Base-by-base conservation (phyloP, 1,284 basidiomycete genomes). In the Apiotrichum gracile region DNA sequence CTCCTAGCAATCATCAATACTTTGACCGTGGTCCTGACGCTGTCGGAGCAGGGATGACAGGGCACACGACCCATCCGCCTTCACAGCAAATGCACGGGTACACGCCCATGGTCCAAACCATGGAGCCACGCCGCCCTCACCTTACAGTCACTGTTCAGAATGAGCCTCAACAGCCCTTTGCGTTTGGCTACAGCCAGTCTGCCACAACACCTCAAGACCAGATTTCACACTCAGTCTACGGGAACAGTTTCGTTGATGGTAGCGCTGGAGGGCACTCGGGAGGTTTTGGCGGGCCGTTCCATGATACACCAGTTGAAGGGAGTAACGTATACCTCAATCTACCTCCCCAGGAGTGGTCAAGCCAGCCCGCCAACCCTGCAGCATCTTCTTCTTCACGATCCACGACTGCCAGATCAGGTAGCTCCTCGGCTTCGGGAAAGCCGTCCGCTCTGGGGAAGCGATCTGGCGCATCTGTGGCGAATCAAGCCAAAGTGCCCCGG, bases 401-500 rank as follows among this genome's bases (percentile, higher is more conserved):
- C n/a, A n/a, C n/a, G n/a, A n/a, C n/a, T n/a, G n/a, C n/a, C 12
- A 17, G 41, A 12, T 27, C 41, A 9, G 25, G 24, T 10, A 19
- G 26, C 17, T 9, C 19, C 3, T 45, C 43, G 3, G 26, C 13
- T 17, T 45, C 43, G 12, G 9, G 6, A 24, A 47, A 47, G 34
- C 9, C 22, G 10, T 27, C 33, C 33, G 13, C 34, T 6, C n/a
- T 43, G 12, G 29, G 43, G 29, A 49, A 49, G 21, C 40, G 40
- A 7, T 29, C 31, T 5, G 37, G 38, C 39, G 22, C 22, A 5
- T n/a, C 7, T 6, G 41, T 41, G 4, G 31, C 39, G 8, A 44
- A 21, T 14, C n/a, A 41, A 4, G 43, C 51, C 51, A 87, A 87
- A 69, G 84, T 85, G 13, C 81, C 83, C 4, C 78, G 87, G 46